These are phyloP conservation scores for Closterium sp. DNA, from an alignment of 139 green algal genomes.

Conservation along the genomic window DNA sequence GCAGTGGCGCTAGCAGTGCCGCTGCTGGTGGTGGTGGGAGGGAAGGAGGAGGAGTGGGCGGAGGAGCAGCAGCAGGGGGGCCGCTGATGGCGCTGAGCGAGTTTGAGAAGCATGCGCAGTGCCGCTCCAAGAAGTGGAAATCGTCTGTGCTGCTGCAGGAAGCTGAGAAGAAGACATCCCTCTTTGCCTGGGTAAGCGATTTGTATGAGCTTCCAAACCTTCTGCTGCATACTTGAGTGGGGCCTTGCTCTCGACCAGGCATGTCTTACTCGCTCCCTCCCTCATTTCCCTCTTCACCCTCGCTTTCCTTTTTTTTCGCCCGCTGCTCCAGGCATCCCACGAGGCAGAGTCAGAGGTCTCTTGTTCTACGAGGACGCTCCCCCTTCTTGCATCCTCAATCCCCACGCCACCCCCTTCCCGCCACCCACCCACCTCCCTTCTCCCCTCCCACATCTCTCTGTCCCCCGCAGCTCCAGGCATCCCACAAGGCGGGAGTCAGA, in stretches of 20 bases:
- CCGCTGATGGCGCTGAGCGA: not conserved
- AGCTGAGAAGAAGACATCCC: not conserved
- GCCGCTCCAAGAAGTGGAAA: constrained; percentile 34
- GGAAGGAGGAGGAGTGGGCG: too few species aligned
- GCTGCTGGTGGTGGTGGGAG: not conserved
- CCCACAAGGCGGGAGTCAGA: too few species aligned
- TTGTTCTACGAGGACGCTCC: too few species aligned
- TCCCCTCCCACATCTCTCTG: too few species aligned
- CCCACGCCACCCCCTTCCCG: too few species aligned
- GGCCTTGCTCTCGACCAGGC: too few species aligned
- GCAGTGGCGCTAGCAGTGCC: not conserved
- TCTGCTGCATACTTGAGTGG: too few species aligned
- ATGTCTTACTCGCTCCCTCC: not conserved
- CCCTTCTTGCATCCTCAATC: not conserved
- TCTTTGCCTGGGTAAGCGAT: constrained; percentile 25
- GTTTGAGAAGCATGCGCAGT: constrained; percentile 36
- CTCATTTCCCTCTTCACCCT: not conserved
- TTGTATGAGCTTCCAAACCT: too few species aligned
- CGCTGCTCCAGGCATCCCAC: not conserved
- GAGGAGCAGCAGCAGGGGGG: not conserved
- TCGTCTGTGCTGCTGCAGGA: constrained; percentile 19
- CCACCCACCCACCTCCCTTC: too few species aligned
- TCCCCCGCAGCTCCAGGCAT: not conserved
- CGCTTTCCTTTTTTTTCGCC: not conserved
- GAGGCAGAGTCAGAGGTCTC: not conserved